A percentile compares a stretch with the other conserved stretches of the same genome.
Evolutionary conservation across 306 rosid species (phyloP).

Genomic region (Cucurbita ficifolia): DNA sequence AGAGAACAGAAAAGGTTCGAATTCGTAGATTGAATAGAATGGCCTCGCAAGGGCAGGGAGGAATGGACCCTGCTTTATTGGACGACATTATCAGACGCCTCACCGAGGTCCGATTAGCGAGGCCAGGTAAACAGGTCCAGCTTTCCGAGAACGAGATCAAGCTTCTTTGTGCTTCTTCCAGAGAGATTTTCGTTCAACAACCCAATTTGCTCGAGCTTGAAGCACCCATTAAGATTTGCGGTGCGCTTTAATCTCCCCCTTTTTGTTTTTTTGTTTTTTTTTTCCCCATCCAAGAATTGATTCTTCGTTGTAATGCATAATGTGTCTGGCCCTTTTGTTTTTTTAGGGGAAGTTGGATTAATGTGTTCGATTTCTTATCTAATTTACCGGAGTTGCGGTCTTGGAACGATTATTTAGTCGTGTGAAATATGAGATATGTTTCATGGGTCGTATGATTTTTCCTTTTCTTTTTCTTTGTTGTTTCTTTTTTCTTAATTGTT

Average conservation of each 20-base stretch:
- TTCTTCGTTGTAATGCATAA: not conserved
- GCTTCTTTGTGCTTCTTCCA: conserved; percentile 64
- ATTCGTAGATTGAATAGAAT: conserved; percentile 12
- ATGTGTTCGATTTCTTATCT: not conserved
- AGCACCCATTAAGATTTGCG: conserved; percentile 93
- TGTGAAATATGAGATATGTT: not conserved
- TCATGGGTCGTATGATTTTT: not conserved
- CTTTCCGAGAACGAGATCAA: conserved; percentile 93
- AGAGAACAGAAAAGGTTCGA: not conserved
- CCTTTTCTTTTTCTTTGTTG: not conserved
- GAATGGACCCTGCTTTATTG: conserved; percentile 55
- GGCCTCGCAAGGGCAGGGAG: conserved; percentile 48
- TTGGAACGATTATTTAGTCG: not conserved
- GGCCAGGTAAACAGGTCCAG: conserved; percentile 91
- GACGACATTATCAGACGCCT: conserved; percentile 86
- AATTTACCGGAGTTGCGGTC: not conserved
- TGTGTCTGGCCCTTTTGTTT: not conserved
- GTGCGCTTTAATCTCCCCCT: conserved; percentile 15
- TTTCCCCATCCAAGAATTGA: not conserved
- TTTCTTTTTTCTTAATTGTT: not conserved
- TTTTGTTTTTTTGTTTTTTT: not conserved
- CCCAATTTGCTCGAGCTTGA: conserved; percentile 91
- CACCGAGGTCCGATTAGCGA: conserved; percentile 65
- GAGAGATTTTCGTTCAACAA: conserved; percentile 64
- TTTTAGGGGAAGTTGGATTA: not conserved